phyloP scores from a whole-genome alignment of 176 grass and related monocot genomes.

The Cenchrus americanus region DNA sequence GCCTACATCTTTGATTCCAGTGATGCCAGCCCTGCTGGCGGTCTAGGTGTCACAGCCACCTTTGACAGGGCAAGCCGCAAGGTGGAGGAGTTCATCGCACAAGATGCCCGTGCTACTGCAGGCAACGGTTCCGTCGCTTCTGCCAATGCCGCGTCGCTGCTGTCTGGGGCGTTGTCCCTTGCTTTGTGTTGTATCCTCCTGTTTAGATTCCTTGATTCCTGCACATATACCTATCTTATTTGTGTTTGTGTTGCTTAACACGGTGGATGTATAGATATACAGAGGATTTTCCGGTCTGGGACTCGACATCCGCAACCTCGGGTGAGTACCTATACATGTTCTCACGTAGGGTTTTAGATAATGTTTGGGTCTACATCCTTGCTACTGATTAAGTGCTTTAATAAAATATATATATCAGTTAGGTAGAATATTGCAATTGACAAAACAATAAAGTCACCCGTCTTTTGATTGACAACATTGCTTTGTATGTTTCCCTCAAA shows the following conservation, averaged over 20 bases:
- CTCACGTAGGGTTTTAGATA: neutral
- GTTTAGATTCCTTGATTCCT: neutral
- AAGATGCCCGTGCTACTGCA: slow-evolving; percentile 48
- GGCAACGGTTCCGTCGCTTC: slow-evolving; percentile 33
- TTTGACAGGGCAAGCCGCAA: slow-evolving; percentile 61
- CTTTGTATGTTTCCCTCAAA: slow-evolving; percentile 17
- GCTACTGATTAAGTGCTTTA: neutral
- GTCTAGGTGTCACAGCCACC: slow-evolving; percentile 43
- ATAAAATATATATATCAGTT: neutral
- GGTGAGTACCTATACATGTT: slow-evolving; percentile 50
- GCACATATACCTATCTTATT: neutral
- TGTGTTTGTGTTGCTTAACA: slow-evolving; percentile 26
- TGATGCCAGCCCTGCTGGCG: slow-evolving; percentile 30
- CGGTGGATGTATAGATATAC: slow-evolving; percentile 71
- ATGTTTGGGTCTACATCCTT: neutral
- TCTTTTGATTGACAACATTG: neutral
- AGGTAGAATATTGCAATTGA: neutral
- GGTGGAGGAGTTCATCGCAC: slow-evolving; percentile 67
- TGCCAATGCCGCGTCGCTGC: slow-evolving; percentile 48
- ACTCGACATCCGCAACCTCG: slow-evolving; percentile 81
- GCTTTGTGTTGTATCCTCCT: slow-evolving; percentile 96
- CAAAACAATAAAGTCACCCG: neutral
- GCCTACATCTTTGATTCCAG: slow-evolving; percentile 79
- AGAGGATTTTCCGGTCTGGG: slow-evolving; percentile 84
- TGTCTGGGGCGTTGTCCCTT: slow-evolving; percentile 88